Conservation (phyloP, 192 early-diverging fungal species). For the Entomortierella beljakovae region DNA sequence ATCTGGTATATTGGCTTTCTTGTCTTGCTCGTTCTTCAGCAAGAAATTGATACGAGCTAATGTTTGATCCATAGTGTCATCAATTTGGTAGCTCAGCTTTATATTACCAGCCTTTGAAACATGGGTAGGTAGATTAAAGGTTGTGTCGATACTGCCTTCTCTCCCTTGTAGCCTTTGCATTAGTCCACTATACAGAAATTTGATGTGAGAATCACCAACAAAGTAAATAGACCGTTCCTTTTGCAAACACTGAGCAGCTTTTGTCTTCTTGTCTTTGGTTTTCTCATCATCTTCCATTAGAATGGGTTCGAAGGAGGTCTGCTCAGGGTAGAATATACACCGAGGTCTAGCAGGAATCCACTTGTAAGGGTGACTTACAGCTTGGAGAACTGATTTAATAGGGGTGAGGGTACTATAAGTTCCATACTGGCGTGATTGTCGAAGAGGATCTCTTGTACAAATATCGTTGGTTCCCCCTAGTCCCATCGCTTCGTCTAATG, state of each 20-base stretch:
- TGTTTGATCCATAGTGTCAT: constrained; percentile 9
- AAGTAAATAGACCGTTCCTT: constrained; percentile 15
- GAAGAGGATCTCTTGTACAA: not conserved
- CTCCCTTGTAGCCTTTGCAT: constrained; percentile 30
- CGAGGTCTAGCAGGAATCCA: constrained; percentile 43
- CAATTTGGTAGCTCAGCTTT: constrained; percentile 6
- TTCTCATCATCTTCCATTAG: constrained; percentile 5
- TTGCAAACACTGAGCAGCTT: constrained; percentile 14
- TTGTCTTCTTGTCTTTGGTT: constrained; percentile 7
- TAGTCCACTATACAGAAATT: constrained; percentile 12
- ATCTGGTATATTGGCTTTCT: not conserved
- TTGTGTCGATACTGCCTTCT: constrained; percentile 1
- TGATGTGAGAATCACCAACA: constrained; percentile 35
- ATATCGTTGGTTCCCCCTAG: constrained; percentile 16
- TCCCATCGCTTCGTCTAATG: constrained; percentile 18
- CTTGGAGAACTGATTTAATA: constrained; percentile 18
- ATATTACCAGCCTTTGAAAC: constrained; percentile 1
- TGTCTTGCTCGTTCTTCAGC: not conserved
- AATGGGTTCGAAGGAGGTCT: constrained; percentile 12
- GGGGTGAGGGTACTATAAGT: constrained; percentile 18
- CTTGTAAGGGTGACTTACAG: constrained; percentile 28
- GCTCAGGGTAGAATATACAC: constrained; percentile 17
- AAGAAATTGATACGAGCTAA: constrained; percentile 12
- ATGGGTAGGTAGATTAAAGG: not conserved
- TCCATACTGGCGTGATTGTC: constrained; percentile 31